phyloP scores from a whole-genome alignment of 441 rosid species.

The Raphanus hybrid region DNA sequence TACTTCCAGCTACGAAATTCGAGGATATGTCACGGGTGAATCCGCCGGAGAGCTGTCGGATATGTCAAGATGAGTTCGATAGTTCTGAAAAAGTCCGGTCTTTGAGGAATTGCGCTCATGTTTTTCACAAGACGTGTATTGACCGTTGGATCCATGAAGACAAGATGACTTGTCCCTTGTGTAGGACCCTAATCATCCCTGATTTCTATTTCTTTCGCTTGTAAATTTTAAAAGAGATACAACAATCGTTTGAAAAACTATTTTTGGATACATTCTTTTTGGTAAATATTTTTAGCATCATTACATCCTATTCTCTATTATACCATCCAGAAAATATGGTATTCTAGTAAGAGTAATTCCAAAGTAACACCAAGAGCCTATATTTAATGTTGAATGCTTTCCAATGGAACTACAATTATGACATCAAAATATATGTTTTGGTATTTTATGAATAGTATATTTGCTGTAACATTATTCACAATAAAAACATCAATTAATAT shows the following conservation, averaged over 20 bases:
- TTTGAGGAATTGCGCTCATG: constrained; percentile 76
- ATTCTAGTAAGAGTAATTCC: too few relatives aligned
- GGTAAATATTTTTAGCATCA: too few relatives aligned
- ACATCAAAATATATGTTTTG: too few relatives aligned
- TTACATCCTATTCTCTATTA: too few relatives aligned
- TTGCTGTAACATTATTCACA: too few relatives aligned
- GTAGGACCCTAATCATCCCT: constrained; percentile 77
- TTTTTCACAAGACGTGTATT: constrained; percentile 75
- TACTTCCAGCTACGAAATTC: constrained; percentile 66
- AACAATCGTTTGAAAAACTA: not conserved
- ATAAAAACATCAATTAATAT: too few relatives aligned
- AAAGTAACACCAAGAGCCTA: too few relatives aligned
- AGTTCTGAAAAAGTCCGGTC: constrained; percentile 69
- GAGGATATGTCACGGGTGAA: constrained; percentile 51
- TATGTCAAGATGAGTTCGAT: constrained; percentile 80
- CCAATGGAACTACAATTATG: too few relatives aligned
- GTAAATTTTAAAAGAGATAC: constrained; percentile 18
- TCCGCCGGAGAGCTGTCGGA: constrained; percentile 73
- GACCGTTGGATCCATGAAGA: constrained; percentile 95
- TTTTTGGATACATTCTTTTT: too few relatives aligned
- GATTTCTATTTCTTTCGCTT: constrained; percentile 49
- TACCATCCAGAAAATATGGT: too few relatives aligned
- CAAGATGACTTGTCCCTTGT: constrained; percentile 83
- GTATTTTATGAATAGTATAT: too few relatives aligned
- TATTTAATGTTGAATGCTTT: too few relatives aligned